Percentiles rank a stretch among this genome's conserved stretches.
These are phyloP conservation scores for Eucalyptus cloeziana DNA, from an alignment of 345 rosid species.

Conservation along the genomic window DNA sequence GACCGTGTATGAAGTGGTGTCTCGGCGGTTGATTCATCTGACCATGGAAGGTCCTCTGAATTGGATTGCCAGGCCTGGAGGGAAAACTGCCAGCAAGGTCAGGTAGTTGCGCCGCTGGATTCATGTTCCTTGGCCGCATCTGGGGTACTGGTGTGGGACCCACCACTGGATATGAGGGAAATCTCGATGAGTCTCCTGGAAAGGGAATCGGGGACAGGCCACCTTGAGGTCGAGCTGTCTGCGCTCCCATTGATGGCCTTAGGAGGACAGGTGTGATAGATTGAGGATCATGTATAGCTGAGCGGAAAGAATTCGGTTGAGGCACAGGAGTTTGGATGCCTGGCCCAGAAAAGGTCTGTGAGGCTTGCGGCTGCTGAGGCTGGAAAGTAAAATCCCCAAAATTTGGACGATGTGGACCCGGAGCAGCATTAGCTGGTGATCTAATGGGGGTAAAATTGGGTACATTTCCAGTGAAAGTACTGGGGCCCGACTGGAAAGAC, in stretches of 20 bases:
- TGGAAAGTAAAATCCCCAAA: slow-evolving; percentile 54
- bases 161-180: slow-evolving; percentile 23
- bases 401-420: slow-evolving; percentile 24
- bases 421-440: slow-evolving; percentile 10
- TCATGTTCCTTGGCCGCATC: slow-evolving; percentile 34
- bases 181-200: slow-evolving; percentile 18
- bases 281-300: slow-evolving; percentile 18
- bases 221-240: slow-evolving; percentile 3
- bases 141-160: slow-evolving; percentile 22
- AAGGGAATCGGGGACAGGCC: neutral
- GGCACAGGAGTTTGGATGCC: slow-evolving; percentile 19
- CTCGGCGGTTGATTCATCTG: slow-evolving; percentile 8
- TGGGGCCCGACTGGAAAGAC: slow-evolving; percentile 7
- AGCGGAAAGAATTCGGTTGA: slow-evolving; percentile 21
- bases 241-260: slow-evolving; percentile 34
- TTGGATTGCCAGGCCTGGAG: slow-evolving; percentile 32
- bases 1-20: slow-evolving; percentile 12
- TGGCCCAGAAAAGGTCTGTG: slow-evolving; percentile 28
- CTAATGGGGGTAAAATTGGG: slow-evolving; percentile 25
- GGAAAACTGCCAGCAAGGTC: slow-evolving; percentile 32
- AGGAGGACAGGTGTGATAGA: slow-evolving; percentile 27
- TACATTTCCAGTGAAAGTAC: slow-evolving; percentile 11
- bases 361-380: slow-evolving; percentile 21
- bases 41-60: slow-evolving; percentile 20
- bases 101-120: slow-evolving; percentile 14